phyloP scores from a whole-genome alignment of 768 basidiomycete species.

The Boletus fagicola region DNA sequence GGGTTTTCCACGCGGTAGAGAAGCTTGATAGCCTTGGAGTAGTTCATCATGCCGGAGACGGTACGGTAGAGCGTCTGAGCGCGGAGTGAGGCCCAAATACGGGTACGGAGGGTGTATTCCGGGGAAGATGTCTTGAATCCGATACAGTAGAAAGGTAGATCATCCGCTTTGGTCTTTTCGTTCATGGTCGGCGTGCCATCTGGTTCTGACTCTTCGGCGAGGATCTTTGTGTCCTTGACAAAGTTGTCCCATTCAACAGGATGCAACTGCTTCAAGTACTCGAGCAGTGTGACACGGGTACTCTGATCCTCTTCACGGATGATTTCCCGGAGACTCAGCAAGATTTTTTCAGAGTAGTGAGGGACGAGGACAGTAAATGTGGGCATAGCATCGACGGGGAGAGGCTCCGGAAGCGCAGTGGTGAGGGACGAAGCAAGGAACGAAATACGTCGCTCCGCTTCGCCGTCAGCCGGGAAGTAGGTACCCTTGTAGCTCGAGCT shows the following conservation, averaged over 20 bases:
- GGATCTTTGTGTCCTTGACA: conserved; percentile 98
- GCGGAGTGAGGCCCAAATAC: conserved; percentile 98
- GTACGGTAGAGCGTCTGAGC: conserved; percentile 98
- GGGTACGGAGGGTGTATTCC: conserved; percentile 96
- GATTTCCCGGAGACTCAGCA: conserved; percentile 94
- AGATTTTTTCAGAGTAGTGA: conserved; percentile 98
- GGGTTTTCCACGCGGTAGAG: conserved; percentile 99
- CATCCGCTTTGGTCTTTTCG: conserved; percentile 86
- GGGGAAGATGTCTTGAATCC: conserved; percentile 99
- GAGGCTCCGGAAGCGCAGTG: conserved; percentile 90
- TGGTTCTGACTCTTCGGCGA: conserved; percentile 82
- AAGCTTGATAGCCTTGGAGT: conserved; percentile 98
- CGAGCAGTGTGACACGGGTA: conserved; percentile 94
- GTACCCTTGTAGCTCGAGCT: conserved; percentile 65
- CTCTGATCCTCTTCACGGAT: conserved; percentile 97
- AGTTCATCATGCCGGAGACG: conserved; percentile 99
- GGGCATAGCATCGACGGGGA: conserved; percentile 98
- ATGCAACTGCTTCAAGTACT: conserved; percentile 98
- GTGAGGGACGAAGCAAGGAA: conserved; percentile 99
- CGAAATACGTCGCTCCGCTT: conserved; percentile 96
- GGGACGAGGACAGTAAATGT: conserved; percentile 99
- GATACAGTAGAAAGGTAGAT: conserved; percentile 98
- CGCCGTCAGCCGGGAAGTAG: conserved; percentile 92
- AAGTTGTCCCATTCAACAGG: conserved; percentile 99
- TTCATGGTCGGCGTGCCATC: conserved; percentile 54